These are phyloP conservation scores for Viola odorata DNA, from an alignment of 345 rosid genomes.

Conservation along the genomic window DNA sequence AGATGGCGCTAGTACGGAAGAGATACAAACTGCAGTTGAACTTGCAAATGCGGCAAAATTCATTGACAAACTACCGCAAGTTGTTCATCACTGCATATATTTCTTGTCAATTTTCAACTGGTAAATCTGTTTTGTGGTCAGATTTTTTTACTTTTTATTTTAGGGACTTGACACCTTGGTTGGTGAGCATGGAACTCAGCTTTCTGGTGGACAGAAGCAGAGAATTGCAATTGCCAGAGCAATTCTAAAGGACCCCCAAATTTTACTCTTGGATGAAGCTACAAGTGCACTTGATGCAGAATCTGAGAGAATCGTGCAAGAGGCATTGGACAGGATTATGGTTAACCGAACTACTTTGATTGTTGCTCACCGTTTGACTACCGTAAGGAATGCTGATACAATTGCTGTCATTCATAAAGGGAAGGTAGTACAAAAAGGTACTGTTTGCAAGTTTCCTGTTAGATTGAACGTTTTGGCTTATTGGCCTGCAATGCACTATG, in stretches of 20 bases:
- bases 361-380: slow-evolving; percentile 24
- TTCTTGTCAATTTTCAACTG: no score
- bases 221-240: no score
- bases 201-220: slow-evolving; percentile 29
- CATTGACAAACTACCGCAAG: no score
- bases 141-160: background rate
- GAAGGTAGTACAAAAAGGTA: slow-evolving; percentile 6
- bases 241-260: no score
- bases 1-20: slow-evolving; percentile 9
- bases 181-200: slow-evolving; percentile 20
- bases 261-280: no score
- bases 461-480: no score
- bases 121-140: no score
- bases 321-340: slow-evolving; percentile 24
- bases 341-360: slow-evolving; percentile 21
- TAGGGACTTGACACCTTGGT: slow-evolving; percentile 23
- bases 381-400: slow-evolving; percentile 18
- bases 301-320: slow-evolving; percentile 22
- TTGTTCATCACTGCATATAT: no score
- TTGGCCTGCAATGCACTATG: no score
- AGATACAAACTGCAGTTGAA: slow-evolving; percentile 11
- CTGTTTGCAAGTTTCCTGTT: no score
- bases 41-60: no score
- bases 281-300: no score
- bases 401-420: slow-evolving; percentile 11